Base-by-base conservation (phyloP, 176 grass and related monocot species). In the Triticum timopheevii region DNA sequence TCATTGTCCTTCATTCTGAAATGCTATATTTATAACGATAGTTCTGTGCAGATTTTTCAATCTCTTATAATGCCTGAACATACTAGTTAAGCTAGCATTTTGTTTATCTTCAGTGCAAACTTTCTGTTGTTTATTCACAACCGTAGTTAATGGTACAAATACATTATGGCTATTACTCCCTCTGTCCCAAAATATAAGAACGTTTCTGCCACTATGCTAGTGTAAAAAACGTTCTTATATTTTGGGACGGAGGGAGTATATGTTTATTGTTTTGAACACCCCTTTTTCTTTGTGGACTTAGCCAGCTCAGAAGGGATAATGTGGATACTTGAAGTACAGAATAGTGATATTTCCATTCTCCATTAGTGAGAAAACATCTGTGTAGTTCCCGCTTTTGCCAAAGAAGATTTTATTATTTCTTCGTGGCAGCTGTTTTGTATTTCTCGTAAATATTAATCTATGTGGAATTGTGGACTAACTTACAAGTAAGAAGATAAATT, bases 291-390 rank as follows among this genome's bases (percentile, higher is more conserved):
- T 19, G 13, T 40, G 6, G 22, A 45, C 42, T 61, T 75, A 68
- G 69, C 15, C 47, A n/a, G 8, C 34, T 90, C 27, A 20, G 36
- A 76, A 81, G 47, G 10, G 30, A 64, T 70, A 63, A 7, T 30
- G 38, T 12, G 9, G 59, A 76, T 19, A 20, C 2, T 22, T 73
- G 33, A 45, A 80, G 7, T 6, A 3, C 13, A 74, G 8, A 23
- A 66, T 45, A 13, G 17, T 71, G 30, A 64, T 47, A 72, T 65
- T 79, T 83, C 22, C 27, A 68, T 82, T 73, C 3, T 79, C 58
- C 23, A 31, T 11, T 72, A 39, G 10, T 17, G 36, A 49, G 23
- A 75, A 27, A 74, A 74, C 49, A 70, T 19, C n/a, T 1, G 0
- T 82, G 12, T 65, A 0, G n/a, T 70, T 86, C 36, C 38, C 50